Conservation (phyloP, 108 stramenopile species). For the Cyclotella choctawhatcheeana region DNA sequence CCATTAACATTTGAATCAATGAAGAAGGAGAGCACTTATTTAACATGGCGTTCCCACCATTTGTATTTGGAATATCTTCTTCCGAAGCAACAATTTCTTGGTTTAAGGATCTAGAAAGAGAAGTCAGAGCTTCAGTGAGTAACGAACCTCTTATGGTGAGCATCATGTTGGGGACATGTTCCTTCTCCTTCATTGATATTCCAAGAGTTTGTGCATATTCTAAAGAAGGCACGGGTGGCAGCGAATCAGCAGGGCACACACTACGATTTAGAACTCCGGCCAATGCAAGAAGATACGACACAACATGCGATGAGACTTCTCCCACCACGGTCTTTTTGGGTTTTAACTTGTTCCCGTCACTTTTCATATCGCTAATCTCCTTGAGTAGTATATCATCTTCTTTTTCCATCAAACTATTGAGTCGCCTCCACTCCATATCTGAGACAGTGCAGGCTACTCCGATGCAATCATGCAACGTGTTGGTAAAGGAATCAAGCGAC, state of each 20-base stretch:
- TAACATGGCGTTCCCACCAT: constrained; percentile 27
- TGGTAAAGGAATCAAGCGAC: constrained; percentile 39
- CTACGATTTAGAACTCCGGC: constrained; percentile 76
- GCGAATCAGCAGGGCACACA: constrained; percentile 82
- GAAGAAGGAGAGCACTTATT: constrained; percentile 59
- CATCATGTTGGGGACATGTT: constrained; percentile 65
- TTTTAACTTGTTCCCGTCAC: constrained; percentile 20
- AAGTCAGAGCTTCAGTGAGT: constrained; percentile 53
- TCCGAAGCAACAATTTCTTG: constrained; percentile 25
- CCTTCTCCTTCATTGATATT: constrained; percentile 35
- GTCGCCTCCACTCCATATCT: constrained; percentile 72
- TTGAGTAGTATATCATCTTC: constrained; percentile 39
- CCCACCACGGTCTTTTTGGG: constrained; percentile 43
- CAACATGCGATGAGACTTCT: constrained; percentile 74
- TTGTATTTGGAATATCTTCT: constrained; percentile 15
- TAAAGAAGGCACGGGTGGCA: constrained; percentile 72
- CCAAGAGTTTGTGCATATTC: constrained; percentile 77
- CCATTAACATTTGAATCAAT: constrained; percentile 63
- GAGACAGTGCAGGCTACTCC: constrained; percentile 50
- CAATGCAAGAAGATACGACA: constrained; percentile 68
- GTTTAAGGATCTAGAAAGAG: constrained; percentile 33
- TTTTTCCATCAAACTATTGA: constrained; percentile 46
- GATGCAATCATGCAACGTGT: constrained; percentile 49
- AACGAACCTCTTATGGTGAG: constrained; percentile 69
- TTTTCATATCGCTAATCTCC: constrained; percentile 29